Conservation (phyloP, 345 rosid species). For the Brassica incana region DNA sequence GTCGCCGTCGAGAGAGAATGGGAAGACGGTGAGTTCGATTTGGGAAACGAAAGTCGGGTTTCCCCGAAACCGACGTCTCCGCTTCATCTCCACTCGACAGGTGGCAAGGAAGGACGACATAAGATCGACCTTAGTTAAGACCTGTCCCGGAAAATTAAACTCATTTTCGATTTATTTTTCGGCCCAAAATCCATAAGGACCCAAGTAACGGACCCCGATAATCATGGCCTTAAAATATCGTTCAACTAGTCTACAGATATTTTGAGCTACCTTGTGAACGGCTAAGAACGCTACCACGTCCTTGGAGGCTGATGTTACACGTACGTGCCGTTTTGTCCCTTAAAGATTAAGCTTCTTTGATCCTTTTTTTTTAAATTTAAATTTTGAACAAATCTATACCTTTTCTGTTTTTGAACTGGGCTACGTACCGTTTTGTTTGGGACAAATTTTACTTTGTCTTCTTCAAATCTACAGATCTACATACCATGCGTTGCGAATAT, state of each 20-base stretch:
- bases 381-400: not conserved
- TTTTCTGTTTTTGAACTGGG: too few relatives aligned
- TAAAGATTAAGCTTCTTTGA: not conserved
- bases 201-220: too few relatives aligned
- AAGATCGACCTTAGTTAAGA: too few relatives aligned
- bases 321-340: slow-evolving; percentile 13
- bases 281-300: slow-evolving; percentile 23
- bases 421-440: not conserved
- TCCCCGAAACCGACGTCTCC: too few relatives aligned
- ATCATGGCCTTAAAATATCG: not conserved
- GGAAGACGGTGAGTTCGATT: too few relatives aligned
- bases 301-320: slow-evolving; percentile 24
- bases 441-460: not conserved
- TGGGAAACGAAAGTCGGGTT: too few relatives aligned
- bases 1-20: too few relatives aligned
- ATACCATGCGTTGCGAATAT: not conserved
- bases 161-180: too few relatives aligned
- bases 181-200: too few relatives aligned
- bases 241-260: slow-evolving; percentile 1
- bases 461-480: not conserved
- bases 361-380: not conserved
- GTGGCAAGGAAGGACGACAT: too few relatives aligned
- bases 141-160: too few relatives aligned
- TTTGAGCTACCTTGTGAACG: slow-evolving; percentile 32
- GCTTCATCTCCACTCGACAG: too few relatives aligned